Base-by-base conservation (phyloP, 352 stramenopile species). In the Phytophthora pisi region DNA sequence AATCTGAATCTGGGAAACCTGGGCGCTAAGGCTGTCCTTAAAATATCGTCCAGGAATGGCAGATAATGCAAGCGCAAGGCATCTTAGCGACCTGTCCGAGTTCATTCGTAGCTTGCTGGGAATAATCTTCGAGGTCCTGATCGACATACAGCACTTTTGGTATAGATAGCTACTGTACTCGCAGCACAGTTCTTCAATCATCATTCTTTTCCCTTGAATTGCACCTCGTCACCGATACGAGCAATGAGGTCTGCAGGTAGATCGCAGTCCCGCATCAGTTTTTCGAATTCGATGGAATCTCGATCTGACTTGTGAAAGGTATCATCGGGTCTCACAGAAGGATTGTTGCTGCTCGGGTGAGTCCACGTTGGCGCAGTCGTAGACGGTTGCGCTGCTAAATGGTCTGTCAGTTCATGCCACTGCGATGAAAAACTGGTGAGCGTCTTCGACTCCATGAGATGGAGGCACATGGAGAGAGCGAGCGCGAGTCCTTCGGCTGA, bases 231-330 rank as follows among this genome's bases (percentile, higher is more conserved):
- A 3, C 38, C 24, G 11, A 86, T 57, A 8, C 75, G 46, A 0
- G 64, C 42, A 4, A 81, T 68, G 6, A 84, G 42, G 24, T 86
- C 75, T 45, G 42, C 30, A 24, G 78, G 78, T 16, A 84, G 71
- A 26, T 84, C 75, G 4, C 59, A 70, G 10, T 70, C 63, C 24
- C 46, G 23, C 59, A 84, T 58, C 2, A 64, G 13, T 5, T 65
- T 60, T 0, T 73, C 40, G 50, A 86, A 81, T 8, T 67, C 68
- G 9, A 34, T n/a, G 36, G 13, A 42, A 4, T 42, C 51, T 55
- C 49, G 42, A 28, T 28, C 30, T 49, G 7, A 30, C 45, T 50
- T 13, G 8, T 38, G 24, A 47, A 45, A 31, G 28, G 34, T 20
- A 24, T 18, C 10, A 18, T 4, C 42, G 6, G 42, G 36, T 42